Percentiles rank a stretch among this genome's conserved stretches.
phyloP scores from a whole-genome alignment of 2,329 filamentous ascomycete genomes.

The Apiospora malaysiana region DNA sequence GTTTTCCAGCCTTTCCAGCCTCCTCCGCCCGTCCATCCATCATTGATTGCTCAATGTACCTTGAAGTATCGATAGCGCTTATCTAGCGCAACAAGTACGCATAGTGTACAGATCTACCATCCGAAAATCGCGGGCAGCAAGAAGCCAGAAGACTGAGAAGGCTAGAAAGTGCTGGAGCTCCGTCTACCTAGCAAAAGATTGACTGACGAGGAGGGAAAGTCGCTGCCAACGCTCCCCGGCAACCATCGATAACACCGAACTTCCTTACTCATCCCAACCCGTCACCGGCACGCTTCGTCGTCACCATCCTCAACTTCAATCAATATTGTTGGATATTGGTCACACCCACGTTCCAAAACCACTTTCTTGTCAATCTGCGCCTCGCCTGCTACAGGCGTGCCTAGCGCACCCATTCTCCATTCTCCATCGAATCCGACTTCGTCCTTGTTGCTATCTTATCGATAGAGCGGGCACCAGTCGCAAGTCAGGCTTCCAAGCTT shows the following conservation, averaged over 20 bases:
- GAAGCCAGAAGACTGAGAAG: background rate
- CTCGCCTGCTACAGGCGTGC: constrained; percentile 8
- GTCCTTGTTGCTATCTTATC: background rate
- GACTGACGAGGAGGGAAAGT: background rate
- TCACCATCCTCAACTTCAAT: constrained; percentile 7
- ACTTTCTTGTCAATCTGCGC: background rate
- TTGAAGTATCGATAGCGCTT: background rate
- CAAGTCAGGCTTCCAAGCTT: constrained; percentile 11
- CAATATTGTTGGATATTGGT: background rate
- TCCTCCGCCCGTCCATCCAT: background rate
- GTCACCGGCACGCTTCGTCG: background rate
- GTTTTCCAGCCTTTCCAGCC: constrained; percentile 17
- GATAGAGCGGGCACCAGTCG: constrained; percentile 13
- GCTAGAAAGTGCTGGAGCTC: constrained; percentile 4
- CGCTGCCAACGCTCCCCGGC: constrained; percentile 12
- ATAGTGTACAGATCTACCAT: background rate
- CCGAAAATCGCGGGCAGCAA: background rate
- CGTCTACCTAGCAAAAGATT: background rate
- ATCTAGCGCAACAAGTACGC: background rate
- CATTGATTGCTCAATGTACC: background rate
- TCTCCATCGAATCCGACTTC: background rate
- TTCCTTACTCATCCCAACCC: constrained; percentile 14
- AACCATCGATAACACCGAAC: background rate
- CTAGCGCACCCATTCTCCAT: background rate
- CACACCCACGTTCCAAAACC: background rate